Conservation (phyloP, 2,329 filamentous ascomycete species). For the Ilyonectria mors-panacis region DNA sequence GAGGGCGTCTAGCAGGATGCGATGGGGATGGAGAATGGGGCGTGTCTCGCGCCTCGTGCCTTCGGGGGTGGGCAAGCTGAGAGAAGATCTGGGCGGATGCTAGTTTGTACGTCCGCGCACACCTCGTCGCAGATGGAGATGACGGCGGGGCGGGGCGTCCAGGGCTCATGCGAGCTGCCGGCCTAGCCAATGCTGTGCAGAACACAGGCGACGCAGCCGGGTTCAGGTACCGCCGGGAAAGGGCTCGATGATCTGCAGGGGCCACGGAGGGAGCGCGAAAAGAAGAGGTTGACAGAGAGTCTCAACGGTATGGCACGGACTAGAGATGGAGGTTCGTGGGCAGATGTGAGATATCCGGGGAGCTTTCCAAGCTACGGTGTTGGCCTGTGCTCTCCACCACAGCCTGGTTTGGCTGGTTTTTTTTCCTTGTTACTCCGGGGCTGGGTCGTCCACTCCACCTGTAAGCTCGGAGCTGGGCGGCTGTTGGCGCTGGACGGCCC, state of each 20-base stretch:
- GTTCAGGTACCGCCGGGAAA: slow-evolving; percentile 11
- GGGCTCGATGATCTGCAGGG: slow-evolving; percentile 14
- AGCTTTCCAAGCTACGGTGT: slow-evolving; percentile 18
- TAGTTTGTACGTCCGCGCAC: slow-evolving; percentile 36
- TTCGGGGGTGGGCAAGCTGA: slow-evolving; percentile 40
- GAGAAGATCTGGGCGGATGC: slow-evolving; percentile 34
- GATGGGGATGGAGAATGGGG: slow-evolving; percentile 16
- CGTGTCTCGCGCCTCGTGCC: slow-evolving; percentile 4
- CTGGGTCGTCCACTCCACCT: slow-evolving; percentile 12
- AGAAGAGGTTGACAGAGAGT: slow-evolving; percentile 17
- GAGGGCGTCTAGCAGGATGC: slow-evolving; percentile 14
- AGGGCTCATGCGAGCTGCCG: slow-evolving; percentile 46
- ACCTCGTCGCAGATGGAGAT: slow-evolving; percentile 35
- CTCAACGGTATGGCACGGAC: slow-evolving; percentile 6
- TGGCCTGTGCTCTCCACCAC: slow-evolving; percentile 25
- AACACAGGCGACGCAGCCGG: slow-evolving; percentile 54
- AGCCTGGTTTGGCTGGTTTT: not conserved
- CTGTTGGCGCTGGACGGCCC: slow-evolving; percentile 7
- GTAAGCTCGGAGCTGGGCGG: slow-evolving; percentile 11
- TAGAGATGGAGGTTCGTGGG: slow-evolving; percentile 13
- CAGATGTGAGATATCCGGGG: slow-evolving; percentile 24
- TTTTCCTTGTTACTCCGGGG: slow-evolving; percentile 19
- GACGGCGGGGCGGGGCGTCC: slow-evolving; percentile 41
- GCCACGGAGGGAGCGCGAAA: slow-evolving; percentile 18
- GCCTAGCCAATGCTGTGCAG: slow-evolving; percentile 62